A percentile compares a stretch with the other conserved stretches of the same genome.
phyloP scores from a whole-genome alignment of 345 rosid species.

The Citrus sp. region DNA sequence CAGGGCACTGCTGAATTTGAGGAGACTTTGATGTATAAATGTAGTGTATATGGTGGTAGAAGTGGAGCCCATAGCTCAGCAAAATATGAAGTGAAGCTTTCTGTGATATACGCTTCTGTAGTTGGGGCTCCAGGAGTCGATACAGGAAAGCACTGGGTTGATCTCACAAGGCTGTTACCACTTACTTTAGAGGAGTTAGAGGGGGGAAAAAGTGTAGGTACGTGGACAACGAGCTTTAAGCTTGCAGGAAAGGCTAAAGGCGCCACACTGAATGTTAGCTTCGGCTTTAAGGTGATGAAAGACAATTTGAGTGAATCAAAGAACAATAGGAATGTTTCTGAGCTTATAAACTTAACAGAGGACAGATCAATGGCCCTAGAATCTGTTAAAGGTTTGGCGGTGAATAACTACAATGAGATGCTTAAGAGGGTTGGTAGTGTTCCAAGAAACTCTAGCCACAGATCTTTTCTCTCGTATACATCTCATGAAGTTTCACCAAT shows the following conservation, averaged over 20 bases:
- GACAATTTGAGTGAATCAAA: constrained; percentile 29
- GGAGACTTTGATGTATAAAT: constrained; percentile 58
- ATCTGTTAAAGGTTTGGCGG: constrained; percentile 12
- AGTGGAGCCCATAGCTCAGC: constrained; percentile 54
- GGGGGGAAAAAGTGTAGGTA: constrained; percentile 49
- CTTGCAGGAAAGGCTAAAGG: constrained; percentile 59
- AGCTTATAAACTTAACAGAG: constrained; percentile 27
- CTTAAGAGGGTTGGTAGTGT: constrained; percentile 47
- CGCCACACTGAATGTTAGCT: constrained; percentile 67
- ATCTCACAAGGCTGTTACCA: constrained; percentile 74
- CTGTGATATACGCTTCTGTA: constrained; percentile 42
- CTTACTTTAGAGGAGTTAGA: constrained; percentile 69
- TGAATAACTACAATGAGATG: constrained; percentile 22
- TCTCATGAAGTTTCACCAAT: constrained; percentile 37
- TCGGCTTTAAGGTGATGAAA: constrained; percentile 46
- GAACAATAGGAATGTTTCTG: constrained; percentile 26
- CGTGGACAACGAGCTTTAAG: constrained; percentile 74
- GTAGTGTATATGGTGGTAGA: constrained; percentile 59
- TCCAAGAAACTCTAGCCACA: constrained; percentile 35
- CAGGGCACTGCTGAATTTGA: constrained; percentile 62
- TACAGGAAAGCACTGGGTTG: constrained; percentile 71
- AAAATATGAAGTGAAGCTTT: constrained; percentile 60
- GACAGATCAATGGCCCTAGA: constrained; percentile 14
- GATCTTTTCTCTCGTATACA: constrained; percentile 22
- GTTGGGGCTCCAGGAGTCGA: constrained; percentile 39